phyloP scores from a whole-genome alignment of 352 stramenopile species.

The Phytopythium sindhum region DNA sequence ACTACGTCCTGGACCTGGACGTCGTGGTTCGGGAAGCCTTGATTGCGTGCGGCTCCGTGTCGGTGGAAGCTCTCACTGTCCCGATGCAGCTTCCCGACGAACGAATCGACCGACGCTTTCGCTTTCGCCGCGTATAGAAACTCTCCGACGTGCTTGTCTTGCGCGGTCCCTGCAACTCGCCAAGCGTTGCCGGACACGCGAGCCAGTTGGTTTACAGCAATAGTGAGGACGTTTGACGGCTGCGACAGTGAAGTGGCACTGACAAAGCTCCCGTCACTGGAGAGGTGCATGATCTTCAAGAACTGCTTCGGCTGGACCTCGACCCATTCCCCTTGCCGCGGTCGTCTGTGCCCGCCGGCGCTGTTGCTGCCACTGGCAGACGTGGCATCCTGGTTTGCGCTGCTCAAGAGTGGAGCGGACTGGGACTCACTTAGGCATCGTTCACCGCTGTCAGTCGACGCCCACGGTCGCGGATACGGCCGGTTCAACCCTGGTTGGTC shows the following conservation, averaged over 20 bases:
- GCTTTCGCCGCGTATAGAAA: slow-evolving; percentile 3
- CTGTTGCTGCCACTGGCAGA: neutral
- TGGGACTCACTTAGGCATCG: neutral
- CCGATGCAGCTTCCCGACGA: slow-evolving; percentile 48
- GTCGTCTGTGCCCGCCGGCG: slow-evolving; percentile 9
- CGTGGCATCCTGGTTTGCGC: neutral
- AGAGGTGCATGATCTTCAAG: slow-evolving; percentile 39
- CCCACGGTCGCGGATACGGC: slow-evolving; percentile 2
- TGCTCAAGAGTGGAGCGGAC: neutral
- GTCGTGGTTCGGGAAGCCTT: slow-evolving; percentile 55
- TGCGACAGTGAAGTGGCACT: slow-evolving; percentile 16
- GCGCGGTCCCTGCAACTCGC: slow-evolving; percentile 16
- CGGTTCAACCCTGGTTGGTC: neutral
- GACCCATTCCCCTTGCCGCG: slow-evolving; percentile 49
- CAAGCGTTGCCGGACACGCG: slow-evolving; percentile 41
- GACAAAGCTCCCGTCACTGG: slow-evolving; percentile 27
- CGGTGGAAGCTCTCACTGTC: slow-evolving; percentile 50
- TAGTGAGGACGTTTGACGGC: slow-evolving; percentile 15
- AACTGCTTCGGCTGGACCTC: slow-evolving; percentile 45
- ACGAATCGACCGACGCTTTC: neutral
- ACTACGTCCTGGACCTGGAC: slow-evolving; percentile 25
- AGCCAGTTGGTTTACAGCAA: slow-evolving; percentile 24
- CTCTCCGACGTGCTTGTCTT: slow-evolving; percentile 6
- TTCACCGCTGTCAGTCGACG: neutral
- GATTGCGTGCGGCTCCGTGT: slow-evolving; percentile 43